These are phyloP conservation scores for Diospyros lotus DNA, from an alignment of 148 eudicot species.

Conservation along the genomic window DNA sequence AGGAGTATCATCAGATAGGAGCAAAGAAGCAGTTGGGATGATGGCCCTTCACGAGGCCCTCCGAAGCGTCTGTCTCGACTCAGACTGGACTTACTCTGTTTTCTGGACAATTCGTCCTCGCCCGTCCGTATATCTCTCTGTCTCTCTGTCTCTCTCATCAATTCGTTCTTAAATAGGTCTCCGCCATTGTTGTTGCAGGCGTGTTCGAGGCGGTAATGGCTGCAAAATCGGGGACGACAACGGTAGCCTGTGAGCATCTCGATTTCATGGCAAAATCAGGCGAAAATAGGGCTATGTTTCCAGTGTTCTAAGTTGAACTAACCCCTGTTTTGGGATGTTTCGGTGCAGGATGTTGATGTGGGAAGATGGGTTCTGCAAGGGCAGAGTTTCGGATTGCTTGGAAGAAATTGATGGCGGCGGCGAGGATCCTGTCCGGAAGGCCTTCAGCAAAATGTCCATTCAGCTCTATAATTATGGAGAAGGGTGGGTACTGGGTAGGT, in stretches of 20 bases:
- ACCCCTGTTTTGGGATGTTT: no score
- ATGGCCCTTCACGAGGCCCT: constrained; percentile 98
- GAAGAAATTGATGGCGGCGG: constrained; percentile 56
- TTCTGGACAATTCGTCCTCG: constrained; percentile 99
- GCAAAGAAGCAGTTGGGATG: constrained; percentile 98
- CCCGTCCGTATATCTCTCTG: constrained; percentile 43
- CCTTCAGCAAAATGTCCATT: constrained; percentile 99
- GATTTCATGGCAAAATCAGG: constrained; percentile 3
- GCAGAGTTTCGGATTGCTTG: constrained; percentile 69
- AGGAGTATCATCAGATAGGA: constrained; percentile 51
- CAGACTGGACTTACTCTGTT: constrained; percentile 98
- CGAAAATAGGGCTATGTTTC: not conserved
- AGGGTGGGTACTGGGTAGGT: constrained; percentile 99
- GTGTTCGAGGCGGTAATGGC: constrained; percentile 92
- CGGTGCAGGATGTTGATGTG: constrained; percentile 96
- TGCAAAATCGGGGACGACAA: constrained; percentile 98
- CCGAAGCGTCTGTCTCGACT: constrained; percentile 70
- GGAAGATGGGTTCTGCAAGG: constrained; percentile 98
- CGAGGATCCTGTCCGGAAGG: constrained; percentile 84
- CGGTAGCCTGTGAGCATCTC: constrained; percentile 82
- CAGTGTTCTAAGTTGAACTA: no score
- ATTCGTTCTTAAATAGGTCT: constrained; percentile 18
- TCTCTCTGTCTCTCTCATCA: constrained; percentile 4
- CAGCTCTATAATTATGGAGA: constrained; percentile 99
- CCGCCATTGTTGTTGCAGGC: constrained; percentile 52